These are phyloP conservation scores for Boeremia lycopersici DNA, from an alignment of 2,329 filamentous ascomycete genomes.

Conservation along the genomic window DNA sequence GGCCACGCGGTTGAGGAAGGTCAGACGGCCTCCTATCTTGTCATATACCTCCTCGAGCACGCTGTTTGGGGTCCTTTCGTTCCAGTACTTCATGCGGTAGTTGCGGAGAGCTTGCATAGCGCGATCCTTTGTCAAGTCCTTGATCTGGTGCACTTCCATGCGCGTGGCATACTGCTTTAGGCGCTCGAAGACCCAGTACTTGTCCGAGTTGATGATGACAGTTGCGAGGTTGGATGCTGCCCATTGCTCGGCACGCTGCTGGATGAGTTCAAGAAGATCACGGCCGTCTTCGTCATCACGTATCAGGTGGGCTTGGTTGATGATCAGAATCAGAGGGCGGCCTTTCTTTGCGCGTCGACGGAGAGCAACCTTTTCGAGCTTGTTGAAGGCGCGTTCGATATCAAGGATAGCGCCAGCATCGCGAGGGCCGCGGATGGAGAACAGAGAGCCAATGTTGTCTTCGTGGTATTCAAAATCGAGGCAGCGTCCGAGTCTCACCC, in stretches of 20 bases:
- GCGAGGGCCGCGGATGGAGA: conserved; percentile 89
- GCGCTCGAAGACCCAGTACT: conserved; percentile 98
- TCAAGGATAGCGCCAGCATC: conserved; percentile 92
- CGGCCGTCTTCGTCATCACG: conserved; percentile 92
- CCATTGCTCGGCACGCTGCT: conserved; percentile 96
- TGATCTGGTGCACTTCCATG: conserved; percentile 90
- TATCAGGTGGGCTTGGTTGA: conserved; percentile 92
- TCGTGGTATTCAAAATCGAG: conserved; percentile 97
- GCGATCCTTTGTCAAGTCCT: conserved; percentile 78
- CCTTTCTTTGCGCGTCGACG: conserved; percentile 65
- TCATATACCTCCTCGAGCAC: conserved; percentile 81
- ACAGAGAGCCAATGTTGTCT: conserved; percentile 95
- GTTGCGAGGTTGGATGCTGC: conserved; percentile 90
- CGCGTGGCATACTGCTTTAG: conserved; percentile 90
- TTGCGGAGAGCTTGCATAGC: conserved; percentile 77
- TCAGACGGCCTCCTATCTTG: conserved; percentile 83
- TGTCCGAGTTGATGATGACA: conserved; percentile 92
- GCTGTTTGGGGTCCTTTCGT: conserved; percentile 61
- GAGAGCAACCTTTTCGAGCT: conserved; percentile 93
- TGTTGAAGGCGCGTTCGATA: conserved; percentile 96
- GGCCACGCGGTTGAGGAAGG: conserved; percentile 89
- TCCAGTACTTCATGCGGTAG: conserved; percentile 81
- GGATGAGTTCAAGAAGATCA: conserved; percentile 89
- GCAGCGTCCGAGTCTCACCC: conserved; percentile 88
- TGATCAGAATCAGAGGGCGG: conserved; percentile 83